Evolutionary conservation across 768 basidiomycete genomes (phyloP), one percentile per base, ranked within the genome.

Genomic region (Coprinellus micaceus): DNA sequence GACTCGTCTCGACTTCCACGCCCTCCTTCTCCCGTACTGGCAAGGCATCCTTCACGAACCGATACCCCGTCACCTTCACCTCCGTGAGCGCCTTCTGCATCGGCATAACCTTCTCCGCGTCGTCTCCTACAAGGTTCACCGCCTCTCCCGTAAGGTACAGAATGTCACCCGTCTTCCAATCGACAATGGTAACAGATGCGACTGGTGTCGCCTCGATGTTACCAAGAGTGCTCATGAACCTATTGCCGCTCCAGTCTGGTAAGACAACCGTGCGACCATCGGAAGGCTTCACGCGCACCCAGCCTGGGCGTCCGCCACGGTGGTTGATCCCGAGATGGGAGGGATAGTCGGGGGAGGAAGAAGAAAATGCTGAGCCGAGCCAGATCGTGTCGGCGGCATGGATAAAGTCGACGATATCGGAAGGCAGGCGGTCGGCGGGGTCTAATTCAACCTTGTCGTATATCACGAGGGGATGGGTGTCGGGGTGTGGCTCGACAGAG

Each of bases 201-300:
- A 81, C 63, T 3, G 81, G 80, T 0, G 81, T 83, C 21, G 75
- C 73, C 58, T 82, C 79, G 28, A 85, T 79, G 57, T 86, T 85
- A 2, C 85, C 84, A 12, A 87, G 67, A 15, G 84, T 83, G 19
- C 81, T 84, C 78, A 87, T 77, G 52, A 84, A 68, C 2, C 83
- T 76, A 61, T 87, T 86, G 76, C 84, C 85, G 54, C 80, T 81
- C 63, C 76, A 86, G 63, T 88, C 85, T 0, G 86, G 85, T 4
- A 86, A 57, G 1, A 81, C 74, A 2, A 86, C 58, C 0, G 81
- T 86, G 33, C 80, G 74, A 13, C 79, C 76, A 59, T 86, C 81
- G 2, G 73, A 76, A 15, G 78, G 81, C 28, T 71, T 64, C n/a
- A 86, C 82, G 6, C 84, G 81, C 3, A 85, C 70, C 59, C 85